Conservation (phyloP, 2,329 filamentous ascomycete species). For the Penicillium sp. region DNA sequence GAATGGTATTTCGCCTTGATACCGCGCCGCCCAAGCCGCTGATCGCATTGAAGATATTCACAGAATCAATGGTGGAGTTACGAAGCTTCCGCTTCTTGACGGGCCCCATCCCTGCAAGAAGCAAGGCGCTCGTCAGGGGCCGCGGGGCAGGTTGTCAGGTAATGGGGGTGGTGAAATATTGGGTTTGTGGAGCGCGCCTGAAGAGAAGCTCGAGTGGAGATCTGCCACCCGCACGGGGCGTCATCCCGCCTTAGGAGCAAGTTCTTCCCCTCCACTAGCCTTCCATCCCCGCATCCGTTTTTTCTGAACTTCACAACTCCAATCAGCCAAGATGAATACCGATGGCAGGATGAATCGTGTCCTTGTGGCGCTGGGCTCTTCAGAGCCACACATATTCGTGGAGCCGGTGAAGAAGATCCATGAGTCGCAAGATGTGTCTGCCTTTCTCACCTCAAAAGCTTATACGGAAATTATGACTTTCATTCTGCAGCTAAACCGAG, state of each 20-base stretch:
- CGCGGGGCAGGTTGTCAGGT: not conserved
- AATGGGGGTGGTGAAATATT: not conserved
- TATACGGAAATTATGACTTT: conserved; percentile 88
- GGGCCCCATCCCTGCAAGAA: conserved; percentile 10
- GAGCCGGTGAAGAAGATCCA: conserved; percentile 80
- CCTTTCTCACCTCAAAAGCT: conserved; percentile 78
- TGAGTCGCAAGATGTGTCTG: conserved; percentile 77
- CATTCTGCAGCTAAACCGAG: conserved; percentile 84
- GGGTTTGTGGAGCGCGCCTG: not conserved
- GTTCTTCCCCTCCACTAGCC: not conserved
- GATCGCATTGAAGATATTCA: conserved; percentile 15
- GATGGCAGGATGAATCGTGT: conserved; percentile 40
- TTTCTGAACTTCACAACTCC: not conserved
- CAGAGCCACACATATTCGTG: conserved; percentile 61
- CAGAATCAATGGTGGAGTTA: conserved; percentile 9
- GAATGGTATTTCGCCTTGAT: not conserved
- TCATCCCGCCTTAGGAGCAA: conserved; percentile 20
- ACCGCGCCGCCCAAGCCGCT: conserved; percentile 1
- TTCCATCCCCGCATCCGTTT: conserved; percentile 1
- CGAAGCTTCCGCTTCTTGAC: conserved; percentile 11
- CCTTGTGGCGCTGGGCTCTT: conserved; percentile 52
- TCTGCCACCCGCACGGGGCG: not conserved
- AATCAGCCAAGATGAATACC: conserved; percentile 27
- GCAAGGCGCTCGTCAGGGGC: conserved; percentile 3
- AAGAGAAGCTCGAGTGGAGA: conserved; percentile 13